Evolutionary conservation across 2,329 filamentous ascomycete species (phyloP).

Genomic region (Venturia carpophila): DNA sequence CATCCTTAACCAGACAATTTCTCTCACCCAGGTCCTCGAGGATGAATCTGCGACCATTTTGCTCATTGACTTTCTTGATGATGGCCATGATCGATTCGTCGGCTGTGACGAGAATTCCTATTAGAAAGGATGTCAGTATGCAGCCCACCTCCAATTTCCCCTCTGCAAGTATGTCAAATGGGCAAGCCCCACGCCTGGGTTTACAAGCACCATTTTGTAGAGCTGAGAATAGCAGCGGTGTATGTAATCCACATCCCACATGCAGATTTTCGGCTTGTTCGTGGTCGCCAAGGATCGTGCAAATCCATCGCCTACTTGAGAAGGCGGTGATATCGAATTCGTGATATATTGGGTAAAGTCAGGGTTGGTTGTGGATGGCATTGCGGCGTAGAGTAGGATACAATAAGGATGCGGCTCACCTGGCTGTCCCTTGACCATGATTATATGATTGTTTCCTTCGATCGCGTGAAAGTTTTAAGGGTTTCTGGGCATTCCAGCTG

Average conservation of each 20-base stretch:
- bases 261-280: no score
- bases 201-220: neutral
- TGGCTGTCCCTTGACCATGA: slow-evolving; percentile 3
- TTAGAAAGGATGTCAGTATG: neutral
- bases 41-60: slow-evolving; percentile 59
- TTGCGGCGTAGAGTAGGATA: neutral
- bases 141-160: no score
- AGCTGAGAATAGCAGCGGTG: neutral
- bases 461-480: neutral
- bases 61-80: slow-evolving; percentile 65
- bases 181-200: neutral
- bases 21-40: slow-evolving; percentile 75
- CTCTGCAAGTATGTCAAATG: neutral
- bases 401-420: slow-evolving; percentile 1
- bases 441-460: neutral
- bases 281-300: neutral
- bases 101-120: slow-evolving; percentile 68
- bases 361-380: neutral
- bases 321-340: neutral
- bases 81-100: slow-evolving; percentile 85
- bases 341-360: neutral
- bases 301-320: neutral
- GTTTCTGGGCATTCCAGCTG: neutral
- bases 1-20: slow-evolving; percentile 66
- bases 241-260: neutral